Conservation (phyloP, 1,284 basidiomycete genomes). For the Uromyces viciae-fabae region DNA sequence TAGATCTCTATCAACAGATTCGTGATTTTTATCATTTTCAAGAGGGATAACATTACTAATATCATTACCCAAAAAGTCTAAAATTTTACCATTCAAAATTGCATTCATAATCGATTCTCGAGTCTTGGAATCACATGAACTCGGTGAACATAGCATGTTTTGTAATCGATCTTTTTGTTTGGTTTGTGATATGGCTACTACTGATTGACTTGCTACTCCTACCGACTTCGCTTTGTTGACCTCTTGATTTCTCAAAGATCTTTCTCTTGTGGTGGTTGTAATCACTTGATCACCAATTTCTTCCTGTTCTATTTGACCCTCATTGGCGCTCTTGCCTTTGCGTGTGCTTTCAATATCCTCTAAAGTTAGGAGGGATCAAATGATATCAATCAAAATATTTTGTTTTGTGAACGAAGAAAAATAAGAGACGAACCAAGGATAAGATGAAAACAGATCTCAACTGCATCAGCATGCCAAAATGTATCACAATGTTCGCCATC, state of each 20-base stretch:
- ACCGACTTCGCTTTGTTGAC: background rate
- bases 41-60: background rate
- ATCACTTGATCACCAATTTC: background rate
- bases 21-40: background rate
- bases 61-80: background rate
- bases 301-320: background rate
- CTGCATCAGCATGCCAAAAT: slow-evolving; percentile 50
- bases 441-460: slow-evolving; percentile 35
- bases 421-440: slow-evolving; percentile 16
- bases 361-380: slow-evolving; percentile 47
- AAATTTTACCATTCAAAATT: background rate
- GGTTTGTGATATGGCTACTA: background rate
- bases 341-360: slow-evolving; percentile 38
- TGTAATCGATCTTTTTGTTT: background rate
- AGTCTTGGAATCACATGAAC: slow-evolving; percentile 6
- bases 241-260: too few relatives aligned
- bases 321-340: background rate
- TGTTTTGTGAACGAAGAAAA: background rate
- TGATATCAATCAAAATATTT: background rate
- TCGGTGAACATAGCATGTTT: background rate
- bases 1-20: background rate
- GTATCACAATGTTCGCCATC: slow-evolving; percentile 56
- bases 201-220: background rate
- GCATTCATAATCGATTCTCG: slow-evolving; percentile 6
- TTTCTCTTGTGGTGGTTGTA: too few relatives aligned